Evolutionary conservation across 139 green algal genomes (phyloP).

Genomic region (Chlamydomonas sp.): DNA sequence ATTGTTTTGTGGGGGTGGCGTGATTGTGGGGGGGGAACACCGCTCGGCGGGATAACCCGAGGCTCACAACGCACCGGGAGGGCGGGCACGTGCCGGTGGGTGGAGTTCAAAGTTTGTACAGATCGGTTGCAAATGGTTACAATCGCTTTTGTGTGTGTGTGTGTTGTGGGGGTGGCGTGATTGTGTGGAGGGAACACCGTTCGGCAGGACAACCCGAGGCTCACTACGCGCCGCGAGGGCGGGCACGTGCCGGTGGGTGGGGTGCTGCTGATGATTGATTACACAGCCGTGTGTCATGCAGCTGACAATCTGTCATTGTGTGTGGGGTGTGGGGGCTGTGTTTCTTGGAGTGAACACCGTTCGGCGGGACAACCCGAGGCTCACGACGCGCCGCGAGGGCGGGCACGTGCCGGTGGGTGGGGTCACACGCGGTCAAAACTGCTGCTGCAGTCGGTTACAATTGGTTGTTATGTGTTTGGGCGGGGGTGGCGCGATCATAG

Average conservation of each 20-base stretch:
- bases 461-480: too few species aligned
- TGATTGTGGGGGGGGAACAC: slow-evolving; percentile 83
- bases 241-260: slow-evolving; percentile 76
- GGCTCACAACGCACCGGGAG: slow-evolving; percentile 84
- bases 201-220: slow-evolving; percentile 85
- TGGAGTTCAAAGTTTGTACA: slow-evolving; percentile 11
- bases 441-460: slow-evolving; percentile 10
- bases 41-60: slow-evolving; percentile 86
- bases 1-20: too few species aligned
- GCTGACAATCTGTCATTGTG: too few species aligned
- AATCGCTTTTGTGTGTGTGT: too few species aligned
- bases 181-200: slow-evolving; percentile 82
- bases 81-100: slow-evolving; percentile 76
- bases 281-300: background rate
- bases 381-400: slow-evolving; percentile 82
- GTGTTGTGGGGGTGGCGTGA: too few species aligned
- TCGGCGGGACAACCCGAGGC: slow-evolving; percentile 85
- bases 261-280: background rate
- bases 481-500: too few species aligned
- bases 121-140: slow-evolving; percentile 12
- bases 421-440: background rate
- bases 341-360: slow-evolving; percentile 81
- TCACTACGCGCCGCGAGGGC: slow-evolving; percentile 82
- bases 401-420: slow-evolving; percentile 76
- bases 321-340: too few species aligned